Percentiles rank a stretch among this genome's conserved stretches.
Evolutionary conservation across 108 stramenopile species (phyloP).

Genomic region (Schizochytrium sp.): DNA sequence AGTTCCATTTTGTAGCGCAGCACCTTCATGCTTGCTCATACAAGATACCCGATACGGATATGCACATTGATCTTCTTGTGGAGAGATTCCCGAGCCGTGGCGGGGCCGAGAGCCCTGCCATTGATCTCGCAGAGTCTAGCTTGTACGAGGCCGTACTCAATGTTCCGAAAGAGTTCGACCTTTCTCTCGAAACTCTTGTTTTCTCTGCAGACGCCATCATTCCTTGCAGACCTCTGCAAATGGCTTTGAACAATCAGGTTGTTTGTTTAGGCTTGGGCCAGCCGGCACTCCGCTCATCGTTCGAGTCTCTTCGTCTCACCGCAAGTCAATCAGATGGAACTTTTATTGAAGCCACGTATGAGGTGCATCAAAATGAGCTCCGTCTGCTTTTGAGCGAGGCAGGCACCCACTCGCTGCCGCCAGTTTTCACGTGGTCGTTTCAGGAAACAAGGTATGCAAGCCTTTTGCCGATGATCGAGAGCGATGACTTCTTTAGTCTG

Average conservation of each 20-base stretch:
- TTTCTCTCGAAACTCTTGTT: background rate
- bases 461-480: no score
- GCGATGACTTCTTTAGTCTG: background rate
- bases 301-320: background rate
- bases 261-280: background rate
- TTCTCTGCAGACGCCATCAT: background rate
- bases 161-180: background rate
- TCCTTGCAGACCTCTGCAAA: background rate
- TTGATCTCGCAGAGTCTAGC: background rate
- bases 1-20: no score
- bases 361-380: background rate
- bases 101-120: no score
- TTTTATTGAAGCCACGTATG: background rate
- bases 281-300: background rate
- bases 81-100: no score
- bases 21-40: no score
- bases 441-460: no score
- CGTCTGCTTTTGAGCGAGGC: background rate
- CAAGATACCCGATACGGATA: no score
- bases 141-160: background rate
- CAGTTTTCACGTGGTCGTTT: no score
- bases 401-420: background rate
- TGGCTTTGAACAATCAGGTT: background rate
- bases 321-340: background rate
- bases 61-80: no score